Evolutionary conservation across 805 yeast genomes (phyloP).

Genomic region (Yarrowia divulgata): DNA sequence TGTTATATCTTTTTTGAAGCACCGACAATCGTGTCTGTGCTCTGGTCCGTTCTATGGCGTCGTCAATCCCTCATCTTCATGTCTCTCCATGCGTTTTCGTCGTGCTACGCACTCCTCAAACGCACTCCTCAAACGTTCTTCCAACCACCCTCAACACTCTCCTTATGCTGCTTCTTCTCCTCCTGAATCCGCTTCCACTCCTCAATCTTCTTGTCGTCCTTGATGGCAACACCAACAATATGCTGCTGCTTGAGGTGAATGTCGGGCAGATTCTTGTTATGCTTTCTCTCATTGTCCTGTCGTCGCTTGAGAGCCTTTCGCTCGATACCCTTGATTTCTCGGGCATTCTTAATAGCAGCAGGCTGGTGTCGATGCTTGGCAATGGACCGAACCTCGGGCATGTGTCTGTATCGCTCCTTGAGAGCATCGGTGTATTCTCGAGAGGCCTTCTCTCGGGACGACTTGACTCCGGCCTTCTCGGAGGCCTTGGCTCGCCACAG

Average conservation of each 20-base stretch:
- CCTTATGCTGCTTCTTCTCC: conserved; percentile 27
- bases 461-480: conserved; percentile 81
- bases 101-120: background rate
- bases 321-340: conserved; percentile 82
- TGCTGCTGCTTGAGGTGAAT: conserved; percentile 83
- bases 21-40: background rate
- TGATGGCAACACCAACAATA: conserved; percentile 75
- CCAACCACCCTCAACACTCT: conserved; percentile 24
- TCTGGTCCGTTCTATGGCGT: background rate
- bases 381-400: conserved; percentile 95
- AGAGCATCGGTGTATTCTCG: conserved; percentile 90
- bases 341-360: conserved; percentile 82
- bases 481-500: conserved; percentile 90
- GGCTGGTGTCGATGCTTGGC: conserved; percentile 94
- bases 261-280: conserved; percentile 61
- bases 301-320: conserved; percentile 74
- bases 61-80: background rate
- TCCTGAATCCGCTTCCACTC: conserved; percentile 34
- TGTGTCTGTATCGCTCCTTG: conserved; percentile 88
- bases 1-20: conserved; percentile 5
- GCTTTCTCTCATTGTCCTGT: conserved; percentile 82
- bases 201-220: conserved; percentile 41
- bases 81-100: background rate
- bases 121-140: background rate
- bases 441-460: conserved; percentile 72